phyloP scores from a whole-genome alignment of 164 flowering plant species.

The Tetrastigma voinierianum region DNA sequence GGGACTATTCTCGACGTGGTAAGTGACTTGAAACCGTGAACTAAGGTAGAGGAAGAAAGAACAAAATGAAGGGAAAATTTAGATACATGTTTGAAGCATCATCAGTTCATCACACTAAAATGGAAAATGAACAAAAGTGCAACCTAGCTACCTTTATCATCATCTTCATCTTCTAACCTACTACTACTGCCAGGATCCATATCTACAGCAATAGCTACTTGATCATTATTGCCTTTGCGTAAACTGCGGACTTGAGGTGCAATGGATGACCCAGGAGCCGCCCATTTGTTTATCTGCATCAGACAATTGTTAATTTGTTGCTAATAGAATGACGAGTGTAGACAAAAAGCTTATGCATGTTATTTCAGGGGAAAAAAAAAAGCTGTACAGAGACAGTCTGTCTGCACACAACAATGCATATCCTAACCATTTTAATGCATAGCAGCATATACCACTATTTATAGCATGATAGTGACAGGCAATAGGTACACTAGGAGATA shows the following conservation, averaged over 20 bases:
- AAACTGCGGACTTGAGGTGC: conserved; percentile 76
- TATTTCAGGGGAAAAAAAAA: no score
- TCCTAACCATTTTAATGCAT: no score
- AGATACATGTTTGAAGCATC: background rate
- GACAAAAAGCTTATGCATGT: no score
- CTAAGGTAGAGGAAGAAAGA: conserved; percentile 30
- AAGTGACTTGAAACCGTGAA: conserved; percentile 95
- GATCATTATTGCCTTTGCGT: conserved; percentile 82
- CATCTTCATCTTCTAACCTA: conserved; percentile 77
- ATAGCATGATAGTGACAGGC: no score
- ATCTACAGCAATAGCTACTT: conserved; percentile 86
- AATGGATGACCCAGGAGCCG: conserved; percentile 44
- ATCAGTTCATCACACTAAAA: background rate
- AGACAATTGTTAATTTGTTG: background rate
- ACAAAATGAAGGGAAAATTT: conserved; percentile 1
- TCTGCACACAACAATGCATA: no score
- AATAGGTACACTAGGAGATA: no score
- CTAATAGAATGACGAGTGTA: no score
- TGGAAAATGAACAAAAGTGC: background rate
- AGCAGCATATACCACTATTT: no score
- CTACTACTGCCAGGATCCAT: conserved; percentile 40
- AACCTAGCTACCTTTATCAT: conserved; percentile 73
- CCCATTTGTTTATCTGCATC: conserved; percentile 69
- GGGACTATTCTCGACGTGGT: conserved; percentile 87
- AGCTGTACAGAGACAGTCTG: no score